Base-by-base conservation (phyloP, 2,329 filamentous ascomycete genomes). In the Phaeophleospora eucalypticola region DNA sequence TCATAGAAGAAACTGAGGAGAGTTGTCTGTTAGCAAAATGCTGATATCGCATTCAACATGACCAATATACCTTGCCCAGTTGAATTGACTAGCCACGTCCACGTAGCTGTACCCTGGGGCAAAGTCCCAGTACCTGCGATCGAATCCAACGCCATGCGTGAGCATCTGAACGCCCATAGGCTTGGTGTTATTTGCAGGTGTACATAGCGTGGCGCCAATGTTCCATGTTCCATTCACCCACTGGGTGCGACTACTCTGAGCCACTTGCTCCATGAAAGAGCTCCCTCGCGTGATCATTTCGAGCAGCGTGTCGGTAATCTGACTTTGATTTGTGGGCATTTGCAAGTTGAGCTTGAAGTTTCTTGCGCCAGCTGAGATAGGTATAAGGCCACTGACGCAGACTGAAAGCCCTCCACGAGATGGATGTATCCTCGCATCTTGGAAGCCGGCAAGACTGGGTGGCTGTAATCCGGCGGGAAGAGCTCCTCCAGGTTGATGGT, bases 1-100 rank as follows among this genome's bases (percentile, higher is more conserved):
- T 71, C 68, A 56, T 70, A 70, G 40, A 59, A 62, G 58, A 71
- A 64, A 2, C 66, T 68, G 2, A 64, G 62, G 52, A 66, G 68
- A 40, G 66, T 66, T n/a, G 58, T 45, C 24, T 53, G 56, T n/a
- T n/a, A n/a, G n/a, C n/a, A n/a, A n/a, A n/a, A n/a, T n/a, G n/a
- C n/a, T n/a, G n/a, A n/a, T n/a, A n/a, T n/a, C n/a, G n/a, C n/a
- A n/a, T n/a, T n/a, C n/a, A n/a, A n/a, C n/a, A n/a, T n/a, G n/a
- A n/a, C n/a, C n/a, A n/a, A n/a, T n/a, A n/a, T n/a, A n/a, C n/a
- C n/a, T n/a, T n/a, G n/a, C n/a, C n/a, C n/a, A n/a, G n/a, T n/a
- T n/a, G n/a, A n/a, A n/a, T n/a, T 6, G n/a, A 3, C 65, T 62
- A 4, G 68, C 69, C n/a, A 60, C 58, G 48, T 69, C 68, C 15